These are phyloP conservation scores for Pseudogymnoascus sp. DNA, from an alignment of 2,329 filamentous ascomycete species.

Conservation along the genomic window DNA sequence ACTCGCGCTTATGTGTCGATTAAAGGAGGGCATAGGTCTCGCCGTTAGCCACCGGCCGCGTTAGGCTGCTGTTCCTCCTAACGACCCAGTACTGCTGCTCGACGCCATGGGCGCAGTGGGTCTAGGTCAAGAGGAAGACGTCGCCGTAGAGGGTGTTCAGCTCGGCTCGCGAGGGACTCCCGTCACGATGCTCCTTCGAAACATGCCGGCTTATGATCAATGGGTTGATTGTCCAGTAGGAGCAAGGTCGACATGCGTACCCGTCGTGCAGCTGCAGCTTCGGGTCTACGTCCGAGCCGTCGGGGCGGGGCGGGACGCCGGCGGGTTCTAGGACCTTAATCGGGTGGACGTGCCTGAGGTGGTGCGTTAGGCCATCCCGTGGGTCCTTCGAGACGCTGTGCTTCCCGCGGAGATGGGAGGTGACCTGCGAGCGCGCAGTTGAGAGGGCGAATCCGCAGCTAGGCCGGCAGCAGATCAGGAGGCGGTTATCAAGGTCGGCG, in stretches of 20 bases:
- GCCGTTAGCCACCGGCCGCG: no score
- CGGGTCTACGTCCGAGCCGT: not conserved
- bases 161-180: not conserved
- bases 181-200: not conserved
- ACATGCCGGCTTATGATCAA: not conserved
- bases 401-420: not conserved
- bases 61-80: not conserved
- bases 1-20: no score
- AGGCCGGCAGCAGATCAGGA: constrained; percentile 8
- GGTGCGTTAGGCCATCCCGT: constrained; percentile 1
- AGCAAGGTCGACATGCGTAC: not conserved
- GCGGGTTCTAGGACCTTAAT: constrained; percentile 1
- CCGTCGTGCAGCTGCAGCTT: not conserved
- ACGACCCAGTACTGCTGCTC: constrained; percentile 13
- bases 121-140: constrained; percentile 7
- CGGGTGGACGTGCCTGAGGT: not conserved
- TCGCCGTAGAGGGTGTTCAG: constrained; percentile 11
- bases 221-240: not conserved
- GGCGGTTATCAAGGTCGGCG: not conserved
- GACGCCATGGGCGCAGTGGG: constrained; percentile 1
- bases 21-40: no score
- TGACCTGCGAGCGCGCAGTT: constrained; percentile 4
- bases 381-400: not conserved
- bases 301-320: not conserved
- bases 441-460: constrained; percentile 7